Percentiles rank a stretch among this genome's conserved stretches.
These are phyloP conservation scores for Gastrodia elata DNA, from an alignment of 106 monocot genomes.

Conservation along the genomic window DNA sequence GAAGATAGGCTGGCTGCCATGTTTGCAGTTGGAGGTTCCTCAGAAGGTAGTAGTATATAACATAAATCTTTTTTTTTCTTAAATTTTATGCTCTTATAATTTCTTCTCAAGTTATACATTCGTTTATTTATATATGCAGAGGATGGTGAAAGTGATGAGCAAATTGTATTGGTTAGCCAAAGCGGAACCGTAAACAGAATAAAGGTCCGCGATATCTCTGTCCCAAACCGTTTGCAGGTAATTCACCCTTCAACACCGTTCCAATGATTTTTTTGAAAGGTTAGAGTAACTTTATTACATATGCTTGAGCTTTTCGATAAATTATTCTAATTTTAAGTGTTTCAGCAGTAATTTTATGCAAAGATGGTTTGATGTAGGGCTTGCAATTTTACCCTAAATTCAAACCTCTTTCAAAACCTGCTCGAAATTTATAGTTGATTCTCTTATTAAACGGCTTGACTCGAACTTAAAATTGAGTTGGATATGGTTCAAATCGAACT, in stretches of 20 bases:
- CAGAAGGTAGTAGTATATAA: conserved; percentile 45
- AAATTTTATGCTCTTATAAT: not conserved
- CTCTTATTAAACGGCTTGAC: too few species aligned
- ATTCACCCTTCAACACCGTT: not conserved
- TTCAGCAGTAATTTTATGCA: not conserved
- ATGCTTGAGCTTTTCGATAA: not conserved
- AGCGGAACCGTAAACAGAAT: conserved; percentile 94
- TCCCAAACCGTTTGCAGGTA: conserved; percentile 80
- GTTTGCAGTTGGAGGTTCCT: conserved; percentile 81
- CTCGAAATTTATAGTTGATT: too few species aligned
- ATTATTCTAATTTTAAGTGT: not conserved
- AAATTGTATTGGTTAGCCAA: conserved; percentile 89
- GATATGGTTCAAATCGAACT: too few species aligned
- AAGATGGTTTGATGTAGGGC: not conserved
- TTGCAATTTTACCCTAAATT: too few species aligned
- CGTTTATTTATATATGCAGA: too few species aligned
- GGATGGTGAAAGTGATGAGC: conserved; percentile 89
- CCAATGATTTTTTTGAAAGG: too few species aligned
- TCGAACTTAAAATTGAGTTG: too few species aligned
- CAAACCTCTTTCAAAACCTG: too few species aligned
- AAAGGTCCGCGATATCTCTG: conserved; percentile 91
- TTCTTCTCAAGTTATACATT: not conserved
- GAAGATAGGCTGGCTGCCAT: conserved; percentile 81
- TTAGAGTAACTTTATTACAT: too few species aligned
- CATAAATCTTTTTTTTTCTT: not conserved